Evolutionary conservation across 768 basidiomycete species (phyloP), one percentile per base, ranked within the genome.

Genomic region (Xerocomellus amylosporus): DNA sequence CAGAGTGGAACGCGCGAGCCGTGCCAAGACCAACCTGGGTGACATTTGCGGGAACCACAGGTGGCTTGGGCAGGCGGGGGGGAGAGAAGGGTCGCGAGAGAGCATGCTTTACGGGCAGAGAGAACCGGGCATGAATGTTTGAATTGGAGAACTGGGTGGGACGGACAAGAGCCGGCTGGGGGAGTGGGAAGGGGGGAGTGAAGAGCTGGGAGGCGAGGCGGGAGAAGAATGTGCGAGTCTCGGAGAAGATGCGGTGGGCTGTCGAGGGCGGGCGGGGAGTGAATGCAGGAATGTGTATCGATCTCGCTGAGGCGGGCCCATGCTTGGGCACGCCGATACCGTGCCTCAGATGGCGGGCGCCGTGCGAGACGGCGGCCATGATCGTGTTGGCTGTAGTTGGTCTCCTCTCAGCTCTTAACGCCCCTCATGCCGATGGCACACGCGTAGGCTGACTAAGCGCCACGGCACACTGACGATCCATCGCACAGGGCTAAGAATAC

Each of bases 11-110:
- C 62, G 84, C 88, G 36, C 91, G 77, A 0, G 86, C 88, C 0
- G 82, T 79, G 36, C 88, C 88, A 3, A 94, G 75, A 5, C 92
- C 92, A 20, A 93, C 80, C 56, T 90, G 85, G 0, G 80, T 69
- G 28, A 87, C 70, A 45, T 72, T 71, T 19, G 80, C 70, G 8
- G 82, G 82, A 15, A 81, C 75, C 2, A 37, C 40, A 20, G 78
- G 77, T 2, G 79, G 77, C n/a, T 78, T 79, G 10, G 88, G 88
- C 12, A 91, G 71, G 61, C 77, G 83, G 15, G 76, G 79, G 1
- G 73, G 67, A 24, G 72, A 69, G 24, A 78, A 68, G 2, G 76
- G 81, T 17, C 69, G 55, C 14, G 78, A 76, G 38, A 90, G 73
- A 1, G 81, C 75, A 59, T 77, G 72, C 26, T 79, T 79, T 6